phyloP scores from a whole-genome alignment of 2,329 filamentous ascomycete species.

The Claviceps sp. region DNA sequence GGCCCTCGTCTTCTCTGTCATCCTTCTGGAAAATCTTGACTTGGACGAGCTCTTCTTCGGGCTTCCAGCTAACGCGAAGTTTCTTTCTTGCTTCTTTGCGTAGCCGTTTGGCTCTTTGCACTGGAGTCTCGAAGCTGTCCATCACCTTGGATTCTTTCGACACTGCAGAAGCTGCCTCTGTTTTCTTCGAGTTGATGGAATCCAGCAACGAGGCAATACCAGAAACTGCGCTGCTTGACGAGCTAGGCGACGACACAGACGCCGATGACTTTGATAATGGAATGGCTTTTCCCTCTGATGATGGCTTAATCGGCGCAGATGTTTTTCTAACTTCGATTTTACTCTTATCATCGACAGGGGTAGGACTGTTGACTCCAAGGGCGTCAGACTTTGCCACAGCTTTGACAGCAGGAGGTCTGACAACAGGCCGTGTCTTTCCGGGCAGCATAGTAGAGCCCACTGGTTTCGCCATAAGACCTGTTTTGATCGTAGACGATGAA shows the following conservation, averaged over 20 bases:
- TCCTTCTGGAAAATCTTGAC: conserved; percentile 60
- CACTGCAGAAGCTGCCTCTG: conserved; percentile 27
- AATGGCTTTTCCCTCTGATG: conserved; percentile 15
- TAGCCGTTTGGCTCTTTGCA: conserved; percentile 52
- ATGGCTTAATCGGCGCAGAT: conserved; percentile 9
- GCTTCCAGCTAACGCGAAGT: conserved; percentile 57
- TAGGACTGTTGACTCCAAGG: conserved; percentile 13
- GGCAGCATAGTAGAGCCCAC: conserved; percentile 27
- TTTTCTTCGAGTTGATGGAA: conserved; percentile 31
- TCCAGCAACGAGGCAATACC: conserved; percentile 42
- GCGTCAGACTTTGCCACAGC: conserved; percentile 24
- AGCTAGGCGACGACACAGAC: conserved; percentile 7
- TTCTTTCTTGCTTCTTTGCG: conserved; percentile 60
- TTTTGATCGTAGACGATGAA: conserved; percentile 17
- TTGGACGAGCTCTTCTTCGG: conserved; percentile 51
- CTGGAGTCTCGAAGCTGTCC: conserved; percentile 49
- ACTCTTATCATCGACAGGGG: conserved; percentile 17
- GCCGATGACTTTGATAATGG: neutral
- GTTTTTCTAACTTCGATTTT: conserved; percentile 17
- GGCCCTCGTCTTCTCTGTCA: conserved; percentile 54
- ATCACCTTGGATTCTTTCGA: conserved; percentile 35
- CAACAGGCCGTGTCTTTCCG: conserved; percentile 31
- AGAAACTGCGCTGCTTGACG: conserved; percentile 22
- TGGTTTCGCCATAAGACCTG: conserved; percentile 16
- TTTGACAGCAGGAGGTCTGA: conserved; percentile 30